Percentiles rank a stretch among this genome's conserved stretches.
Evolutionary conservation across 306 rosid species (phyloP).

Genomic region (Vigna radiata): DNA sequence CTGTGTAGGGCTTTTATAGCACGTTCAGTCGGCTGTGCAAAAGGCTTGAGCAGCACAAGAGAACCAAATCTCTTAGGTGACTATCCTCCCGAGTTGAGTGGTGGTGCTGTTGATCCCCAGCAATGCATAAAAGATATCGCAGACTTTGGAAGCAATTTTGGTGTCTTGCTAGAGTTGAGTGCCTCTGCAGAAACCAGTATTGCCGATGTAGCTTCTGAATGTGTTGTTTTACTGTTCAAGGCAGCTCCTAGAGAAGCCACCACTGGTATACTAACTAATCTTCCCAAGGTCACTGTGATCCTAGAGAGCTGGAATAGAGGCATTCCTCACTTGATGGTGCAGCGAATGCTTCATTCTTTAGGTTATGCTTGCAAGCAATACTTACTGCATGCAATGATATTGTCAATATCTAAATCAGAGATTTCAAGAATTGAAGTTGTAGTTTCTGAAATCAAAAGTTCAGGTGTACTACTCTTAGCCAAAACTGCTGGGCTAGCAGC

Average conservation of each 20-base stretch:
- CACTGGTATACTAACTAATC: constrained; percentile 84
- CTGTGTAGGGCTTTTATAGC: constrained; percentile 89
- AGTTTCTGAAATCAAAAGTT: constrained; percentile 77
- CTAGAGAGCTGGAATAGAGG: constrained; percentile 79
- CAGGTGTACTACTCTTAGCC: constrained; percentile 68
- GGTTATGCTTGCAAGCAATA: constrained; percentile 92
- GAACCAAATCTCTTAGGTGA: constrained; percentile 78
- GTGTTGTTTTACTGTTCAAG: constrained; percentile 73
- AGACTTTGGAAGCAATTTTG: constrained; percentile 82
- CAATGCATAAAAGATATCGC: constrained; percentile 81
- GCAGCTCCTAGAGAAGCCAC: constrained; percentile 98
- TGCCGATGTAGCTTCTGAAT: constrained; percentile 85
- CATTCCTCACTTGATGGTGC: constrained; percentile 59
- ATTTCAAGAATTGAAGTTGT: constrained; percentile 75
- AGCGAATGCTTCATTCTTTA: constrained; percentile 75
- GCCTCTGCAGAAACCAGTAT: constrained; percentile 58
- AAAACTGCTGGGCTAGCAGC: constrained; percentile 77
- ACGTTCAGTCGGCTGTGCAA: constrained; percentile 70
- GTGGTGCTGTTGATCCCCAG: constrained; percentile 68
- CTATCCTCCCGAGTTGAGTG: constrained; percentile 54
- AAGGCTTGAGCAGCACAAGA: constrained; percentile 59
- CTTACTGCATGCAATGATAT: constrained; percentile 83
- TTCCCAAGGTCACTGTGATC: constrained; percentile 71
- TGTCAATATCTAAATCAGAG: constrained; percentile 80
- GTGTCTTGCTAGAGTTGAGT: constrained; percentile 81